These are phyloP conservation scores for Exophiala lecanii-corni DNA, from an alignment of 2,329 filamentous ascomycete species.

Conservation along the genomic window DNA sequence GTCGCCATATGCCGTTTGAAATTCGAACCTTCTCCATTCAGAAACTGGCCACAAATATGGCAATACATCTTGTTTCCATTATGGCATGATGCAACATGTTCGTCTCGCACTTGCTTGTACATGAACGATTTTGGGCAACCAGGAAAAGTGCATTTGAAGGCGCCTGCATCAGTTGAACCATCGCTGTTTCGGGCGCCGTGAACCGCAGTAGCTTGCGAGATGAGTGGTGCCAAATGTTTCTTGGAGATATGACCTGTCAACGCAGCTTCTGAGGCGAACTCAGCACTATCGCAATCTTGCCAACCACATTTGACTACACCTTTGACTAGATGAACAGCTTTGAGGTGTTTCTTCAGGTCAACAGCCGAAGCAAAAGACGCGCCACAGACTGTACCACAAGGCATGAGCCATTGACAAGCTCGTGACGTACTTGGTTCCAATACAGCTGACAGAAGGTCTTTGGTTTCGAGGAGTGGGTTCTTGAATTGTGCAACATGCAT, in stretches of 20 bases:
- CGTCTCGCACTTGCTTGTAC: slow-evolving; percentile 28
- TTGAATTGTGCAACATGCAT: background rate
- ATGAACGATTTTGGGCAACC: slow-evolving; percentile 26
- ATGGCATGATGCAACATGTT: slow-evolving; percentile 23
- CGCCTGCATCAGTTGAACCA: slow-evolving; percentile 11
- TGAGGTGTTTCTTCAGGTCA: slow-evolving; percentile 28
- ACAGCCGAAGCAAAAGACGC: slow-evolving; percentile 22
- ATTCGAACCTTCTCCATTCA: slow-evolving; percentile 27
- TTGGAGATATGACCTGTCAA: slow-evolving; percentile 27
- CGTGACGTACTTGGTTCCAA: slow-evolving; percentile 13
- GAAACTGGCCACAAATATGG: slow-evolving; percentile 25
- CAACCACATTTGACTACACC: slow-evolving; percentile 24
- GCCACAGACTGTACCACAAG: slow-evolving; percentile 26
- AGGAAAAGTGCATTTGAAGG: slow-evolving; percentile 27
- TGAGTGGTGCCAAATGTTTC: slow-evolving; percentile 25
- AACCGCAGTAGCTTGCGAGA: slow-evolving; percentile 8
- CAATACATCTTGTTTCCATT: slow-evolving; percentile 26
- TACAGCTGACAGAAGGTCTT: slow-evolving; percentile 13
- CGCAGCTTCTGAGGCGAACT: slow-evolving; percentile 26
- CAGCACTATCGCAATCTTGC: slow-evolving; percentile 22
- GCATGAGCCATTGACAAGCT: slow-evolving; percentile 27
- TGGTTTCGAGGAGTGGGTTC: slow-evolving; percentile 8
- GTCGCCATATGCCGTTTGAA: slow-evolving; percentile 27
- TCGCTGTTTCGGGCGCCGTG: background rate
- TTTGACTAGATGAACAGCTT: slow-evolving; percentile 24